These are phyloP conservation scores for Trichophyton simii DNA, from an alignment of 2,329 filamentous ascomycete species.

Conservation along the genomic window DNA sequence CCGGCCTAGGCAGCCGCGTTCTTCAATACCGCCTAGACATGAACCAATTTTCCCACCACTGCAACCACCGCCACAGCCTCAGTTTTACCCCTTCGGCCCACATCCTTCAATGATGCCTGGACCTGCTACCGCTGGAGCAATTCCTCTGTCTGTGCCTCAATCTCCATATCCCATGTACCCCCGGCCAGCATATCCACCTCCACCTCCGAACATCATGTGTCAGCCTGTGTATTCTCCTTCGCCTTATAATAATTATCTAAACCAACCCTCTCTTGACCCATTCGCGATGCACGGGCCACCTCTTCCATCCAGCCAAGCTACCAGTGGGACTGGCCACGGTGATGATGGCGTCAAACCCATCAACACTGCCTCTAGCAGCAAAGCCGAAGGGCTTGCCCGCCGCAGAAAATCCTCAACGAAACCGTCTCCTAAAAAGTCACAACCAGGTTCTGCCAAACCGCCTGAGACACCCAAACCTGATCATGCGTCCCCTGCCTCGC, in stretches of 20 bases:
- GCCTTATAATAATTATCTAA: slow-evolving; percentile 14
- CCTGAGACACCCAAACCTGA: neutral
- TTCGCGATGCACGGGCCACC: slow-evolving; percentile 12
- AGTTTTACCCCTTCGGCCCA: slow-evolving; percentile 18
- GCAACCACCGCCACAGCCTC: slow-evolving; percentile 25
- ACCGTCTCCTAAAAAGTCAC: neutral
- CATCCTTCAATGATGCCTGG: slow-evolving; percentile 30
- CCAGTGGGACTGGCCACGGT: slow-evolving; percentile 10
- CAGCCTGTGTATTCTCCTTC: slow-evolving; percentile 16
- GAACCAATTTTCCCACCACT: slow-evolving; percentile 25
- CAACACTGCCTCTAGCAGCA: neutral
- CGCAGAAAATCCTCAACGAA: neutral
- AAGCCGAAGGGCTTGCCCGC: neutral
- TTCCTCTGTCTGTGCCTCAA: slow-evolving; percentile 10
- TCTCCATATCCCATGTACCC: slow-evolving; percentile 9
- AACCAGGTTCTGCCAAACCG: neutral
- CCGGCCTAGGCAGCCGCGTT: slow-evolving; percentile 27
- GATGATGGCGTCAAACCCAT: slow-evolving; percentile 5
- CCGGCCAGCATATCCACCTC: slow-evolving; percentile 14
- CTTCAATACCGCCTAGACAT: slow-evolving; percentile 22
- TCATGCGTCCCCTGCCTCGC: neutral
- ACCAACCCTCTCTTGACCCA: slow-evolving; percentile 8
- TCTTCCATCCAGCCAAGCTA: slow-evolving; percentile 6
- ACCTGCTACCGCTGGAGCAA: slow-evolving; percentile 19
- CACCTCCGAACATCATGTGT: slow-evolving; percentile 15